Evolutionary conservation across 192 early-diverging fungal species (phyloP).

Genomic region (Glomus cerebriforme): DNA sequence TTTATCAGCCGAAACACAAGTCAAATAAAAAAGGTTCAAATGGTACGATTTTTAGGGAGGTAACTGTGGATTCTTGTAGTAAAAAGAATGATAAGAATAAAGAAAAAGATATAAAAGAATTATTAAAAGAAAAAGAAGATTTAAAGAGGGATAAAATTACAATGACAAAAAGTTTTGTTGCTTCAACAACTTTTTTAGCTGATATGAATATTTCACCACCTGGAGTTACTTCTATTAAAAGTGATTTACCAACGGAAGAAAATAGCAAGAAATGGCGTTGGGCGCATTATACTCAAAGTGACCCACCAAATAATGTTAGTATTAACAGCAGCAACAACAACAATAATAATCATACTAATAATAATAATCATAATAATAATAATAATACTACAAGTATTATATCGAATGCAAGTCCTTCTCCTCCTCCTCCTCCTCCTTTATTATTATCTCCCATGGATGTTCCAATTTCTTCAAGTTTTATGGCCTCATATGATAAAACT

Average conservation of each 20-base stretch:
- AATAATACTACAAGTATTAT: neutral
- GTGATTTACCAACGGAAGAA: too few relatives aligned
- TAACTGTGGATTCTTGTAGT: constrained; percentile 11
- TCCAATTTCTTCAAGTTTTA: constrained; percentile 1
- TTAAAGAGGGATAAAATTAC: neutral
- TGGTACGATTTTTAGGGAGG: constrained; percentile 9
- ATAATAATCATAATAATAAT: neutral
- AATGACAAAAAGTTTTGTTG: neutral
- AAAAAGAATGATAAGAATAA: neutral
- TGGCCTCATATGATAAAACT: neutral
- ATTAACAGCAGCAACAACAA: too few relatives aligned
- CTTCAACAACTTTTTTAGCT: neutral
- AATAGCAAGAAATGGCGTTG: constrained; percentile 16
- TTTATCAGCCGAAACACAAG: constrained; percentile 23
- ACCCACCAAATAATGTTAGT: neutral
- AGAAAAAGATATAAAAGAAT: neutral
- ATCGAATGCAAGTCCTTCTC: neutral
- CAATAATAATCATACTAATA: too few relatives aligned
- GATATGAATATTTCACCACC: neutral
- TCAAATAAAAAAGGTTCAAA: constrained; percentile 15
- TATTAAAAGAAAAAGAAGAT: neutral
- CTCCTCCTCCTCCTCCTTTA: neutral
- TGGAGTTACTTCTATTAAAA: too few relatives aligned
- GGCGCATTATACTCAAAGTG: neutral
- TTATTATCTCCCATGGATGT: neutral